Evolutionary conservation across 768 basidiomycete genomes (phyloP).

Genomic region (Russula earlei): DNA sequence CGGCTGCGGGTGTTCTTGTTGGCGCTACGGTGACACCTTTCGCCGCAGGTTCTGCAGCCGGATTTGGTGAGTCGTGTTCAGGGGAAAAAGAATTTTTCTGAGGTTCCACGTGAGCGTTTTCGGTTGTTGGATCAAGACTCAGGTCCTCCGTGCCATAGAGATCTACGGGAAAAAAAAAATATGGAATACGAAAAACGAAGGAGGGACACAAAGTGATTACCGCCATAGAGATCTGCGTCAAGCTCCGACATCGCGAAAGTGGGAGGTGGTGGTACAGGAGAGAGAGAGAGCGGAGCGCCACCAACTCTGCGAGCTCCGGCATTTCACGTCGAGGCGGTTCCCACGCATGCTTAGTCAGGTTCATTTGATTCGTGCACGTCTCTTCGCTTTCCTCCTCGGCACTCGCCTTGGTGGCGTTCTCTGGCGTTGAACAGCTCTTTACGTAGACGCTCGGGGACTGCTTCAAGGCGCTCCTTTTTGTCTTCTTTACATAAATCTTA

Average conservation of each 20-base stretch:
- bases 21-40: background rate
- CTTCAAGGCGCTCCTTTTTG: background rate
- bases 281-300: conserved; percentile 17
- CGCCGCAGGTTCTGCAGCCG: background rate
- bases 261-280: conserved; percentile 24
- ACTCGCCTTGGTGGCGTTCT: background rate
- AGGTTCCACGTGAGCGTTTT: conserved; percentile 17
- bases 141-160: conserved; percentile 56
- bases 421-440: background rate
- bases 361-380: background rate
- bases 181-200: background rate
- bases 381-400: background rate
- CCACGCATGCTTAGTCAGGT: conserved; percentile 12
- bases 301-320: conserved; percentile 1
- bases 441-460: background rate
- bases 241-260: conserved; percentile 53
- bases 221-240: conserved; percentile 85
- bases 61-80: conserved; percentile 6
- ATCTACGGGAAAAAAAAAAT: conserved; percentile 25
- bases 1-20: background rate
- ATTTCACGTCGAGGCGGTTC: conserved; percentile 12
- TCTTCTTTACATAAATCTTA: background rate
- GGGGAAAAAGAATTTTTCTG: conserved; percentile 8
- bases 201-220: conserved; percentile 33
- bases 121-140: conserved; percentile 39